phyloP scores from a whole-genome alignment of 2,329 filamentous ascomycete species.

The Aspergillus hortae region DNA sequence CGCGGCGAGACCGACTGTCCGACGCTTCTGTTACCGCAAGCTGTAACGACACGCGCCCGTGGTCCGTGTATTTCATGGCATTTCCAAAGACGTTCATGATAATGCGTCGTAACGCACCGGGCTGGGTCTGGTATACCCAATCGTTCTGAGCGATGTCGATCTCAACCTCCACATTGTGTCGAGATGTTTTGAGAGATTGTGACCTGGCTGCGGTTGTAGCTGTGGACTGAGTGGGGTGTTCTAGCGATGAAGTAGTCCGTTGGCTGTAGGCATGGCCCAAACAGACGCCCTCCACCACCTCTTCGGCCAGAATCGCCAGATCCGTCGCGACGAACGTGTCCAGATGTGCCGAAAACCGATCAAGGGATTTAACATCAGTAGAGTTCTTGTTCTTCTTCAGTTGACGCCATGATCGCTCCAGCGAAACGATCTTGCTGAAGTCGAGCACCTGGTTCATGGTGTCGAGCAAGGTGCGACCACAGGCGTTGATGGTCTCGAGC shows the following conservation, averaged over 20 bases:
- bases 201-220: background rate
- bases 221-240: conserved; percentile 21
- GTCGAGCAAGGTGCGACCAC: conserved; percentile 40
- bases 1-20: conserved; percentile 27
- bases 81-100: conserved; percentile 64
- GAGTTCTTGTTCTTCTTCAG: conserved; percentile 26
- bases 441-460: conserved; percentile 45
- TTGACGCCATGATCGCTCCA: conserved; percentile 35
- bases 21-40: conserved; percentile 30
- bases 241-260: conserved; percentile 16
- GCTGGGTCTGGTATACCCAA: conserved; percentile 56
- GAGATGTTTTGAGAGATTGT: background rate
- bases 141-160: conserved; percentile 50
- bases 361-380: conserved; percentile 25
- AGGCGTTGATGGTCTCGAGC: conserved; percentile 40
- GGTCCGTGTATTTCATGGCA: conserved; percentile 58
- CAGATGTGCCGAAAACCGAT: conserved; percentile 30
- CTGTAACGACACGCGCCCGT: conserved; percentile 49
- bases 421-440: conserved; percentile 51
- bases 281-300: conserved; percentile 54
- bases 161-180: conserved; percentile 43
- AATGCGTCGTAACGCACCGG: conserved; percentile 53
- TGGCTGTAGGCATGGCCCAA: conserved; percentile 45
- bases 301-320: conserved; percentile 48
- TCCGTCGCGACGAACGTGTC: conserved; percentile 38